These are phyloP conservation scores for Cephaloascus albidus DNA, from an alignment of 805 yeast species.

Conservation along the genomic window DNA sequence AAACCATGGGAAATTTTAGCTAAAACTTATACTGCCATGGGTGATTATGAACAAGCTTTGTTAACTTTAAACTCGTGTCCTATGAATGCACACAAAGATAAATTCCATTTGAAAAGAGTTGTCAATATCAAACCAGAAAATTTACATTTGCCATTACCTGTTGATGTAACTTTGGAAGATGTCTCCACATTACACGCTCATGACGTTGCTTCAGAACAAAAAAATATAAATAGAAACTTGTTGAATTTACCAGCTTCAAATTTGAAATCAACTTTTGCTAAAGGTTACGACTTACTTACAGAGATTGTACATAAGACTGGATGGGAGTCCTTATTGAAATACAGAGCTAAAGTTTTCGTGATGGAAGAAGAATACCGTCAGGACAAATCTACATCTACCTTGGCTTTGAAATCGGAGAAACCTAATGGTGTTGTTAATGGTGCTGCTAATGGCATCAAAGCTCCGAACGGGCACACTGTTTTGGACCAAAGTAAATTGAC, in stretches of 20 bases:
- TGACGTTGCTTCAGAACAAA: slow-evolving; percentile 59
- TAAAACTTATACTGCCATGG: slow-evolving; percentile 49
- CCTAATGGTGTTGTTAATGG: slow-evolving; percentile 2
- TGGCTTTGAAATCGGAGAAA: slow-evolving; percentile 20
- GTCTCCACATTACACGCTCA: slow-evolving; percentile 59
- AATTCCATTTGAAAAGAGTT: slow-evolving; percentile 50
- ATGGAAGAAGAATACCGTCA: slow-evolving; percentile 39
- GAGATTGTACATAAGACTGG: slow-evolving; percentile 35
- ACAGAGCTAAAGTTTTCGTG: slow-evolving; percentile 36
- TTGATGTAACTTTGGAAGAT: slow-evolving; percentile 61
- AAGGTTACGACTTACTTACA: slow-evolving; percentile 33
- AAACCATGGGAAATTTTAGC: slow-evolving; percentile 66
- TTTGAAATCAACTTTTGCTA: slow-evolving; percentile 40
- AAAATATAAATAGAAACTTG: slow-evolving; percentile 52
- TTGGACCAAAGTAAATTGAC: slow-evolving; percentile 7
- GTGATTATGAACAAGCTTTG: slow-evolving; percentile 64
- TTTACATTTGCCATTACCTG: slow-evolving; percentile 68
- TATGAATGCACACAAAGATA: slow-evolving; percentile 67
- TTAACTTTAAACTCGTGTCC: slow-evolving; percentile 74
- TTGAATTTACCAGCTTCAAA: slow-evolving; percentile 60
- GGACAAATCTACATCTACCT: slow-evolving; percentile 26
- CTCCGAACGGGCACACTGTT: background rate
- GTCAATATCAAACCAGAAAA: slow-evolving; percentile 42
- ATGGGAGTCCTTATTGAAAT: slow-evolving; percentile 33
- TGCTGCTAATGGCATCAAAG: slow-evolving; percentile 1